Base-by-base conservation (phyloP, 2,329 filamentous ascomycete species). In the Acrocalymma vagum region DNA sequence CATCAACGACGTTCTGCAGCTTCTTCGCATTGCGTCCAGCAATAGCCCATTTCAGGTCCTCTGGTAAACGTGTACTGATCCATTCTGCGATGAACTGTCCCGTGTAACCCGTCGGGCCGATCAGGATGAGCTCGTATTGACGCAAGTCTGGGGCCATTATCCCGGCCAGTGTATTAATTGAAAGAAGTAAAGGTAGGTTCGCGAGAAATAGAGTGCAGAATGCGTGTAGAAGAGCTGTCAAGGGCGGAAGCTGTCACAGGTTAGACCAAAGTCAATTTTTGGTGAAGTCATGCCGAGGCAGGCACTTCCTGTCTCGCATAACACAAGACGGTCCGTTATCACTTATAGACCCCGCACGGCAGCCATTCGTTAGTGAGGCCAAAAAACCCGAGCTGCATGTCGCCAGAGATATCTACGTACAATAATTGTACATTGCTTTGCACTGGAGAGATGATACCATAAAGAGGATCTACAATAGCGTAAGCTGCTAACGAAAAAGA, bases 31-130 rank as follows among this genome's bases (percentile, higher is more conserved):
- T 92, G 17, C 92, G 87, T 20, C 92, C 92, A 29, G 90, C 89
- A 39, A 96, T 77, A 10, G 90, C 92, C 92, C 92, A 96, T 74
- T 84, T 90, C 48, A 95, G 69, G 64, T 90, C 82, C 13, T 87
- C 89, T 0, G 91, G 87, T 1, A 90, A 76, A 51, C 82, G 73
- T 10, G 78, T 78, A 36, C 84, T 78, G 59, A 96, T 86, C 69
- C 94, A 84, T 66, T 95, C 85, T 18, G 86, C 85, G 3, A 84
- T 84, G 54, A 88, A 78, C 52, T 83, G 85, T 25, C 92, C 92
- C 0, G 92, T 96, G 71, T 95, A 96, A 18, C 92, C 92, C 65
- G 80, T 86, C 8, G 86, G 84, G 17, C 86, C 86, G 14, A 87
- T 76, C 22, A 89, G 73, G 28, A 88, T 72, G 32, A 87, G 68